Base-by-base conservation (phyloP, 176 grass and related monocot species). In the Carex myosuroides region DNA sequence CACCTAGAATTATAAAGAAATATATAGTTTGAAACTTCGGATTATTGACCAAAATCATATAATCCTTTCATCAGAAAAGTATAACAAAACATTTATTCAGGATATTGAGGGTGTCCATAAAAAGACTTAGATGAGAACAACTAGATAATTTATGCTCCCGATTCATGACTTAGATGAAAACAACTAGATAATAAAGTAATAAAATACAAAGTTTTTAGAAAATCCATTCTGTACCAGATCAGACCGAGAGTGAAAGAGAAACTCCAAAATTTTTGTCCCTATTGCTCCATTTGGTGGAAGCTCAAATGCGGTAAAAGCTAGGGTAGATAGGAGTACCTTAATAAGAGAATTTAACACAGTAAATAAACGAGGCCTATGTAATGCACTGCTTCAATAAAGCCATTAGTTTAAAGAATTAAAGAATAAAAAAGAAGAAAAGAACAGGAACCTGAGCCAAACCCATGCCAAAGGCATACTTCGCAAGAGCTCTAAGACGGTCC, bases 261-360 rank as follows among this genome's bases (percentile, higher is more conserved):
- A 98, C 88, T 98, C 87, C 92, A 98, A 81, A 54, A 98, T 89
- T 85, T 92, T 98, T 42, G 96, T 98, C 86, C 96, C 96, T 60
- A 98, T 82, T 6, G 96, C 96, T 79, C 76, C 89, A 62, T 98
- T 98, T 42, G 96, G 96, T 80, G 96, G 96, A 68, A 98, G 96
- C 86, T 98, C 96, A 37, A 98, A 98, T 18, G 93, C 93, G 60
- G 96, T 93, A 65, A 98, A 98, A 85, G 96, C 96, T 33, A 98
- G 89, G 9, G 93, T 95, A 58, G 92, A 98, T 82, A 98, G 69
- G 76, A 98, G 83, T 77, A 98, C 96, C 96, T 98, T 86, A 37
- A 83, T 17, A 41, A 68, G 1, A 79, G 61, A 70, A 75, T 53
- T 56, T 57, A 59, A 57, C 88, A 83, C 16, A 68, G 30, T 12